Percentiles rank a stretch among this genome's conserved stretches.
Conservation (phyloP, 2,329 filamentous ascomycete species). For the Trichoderma sp. region DNA sequence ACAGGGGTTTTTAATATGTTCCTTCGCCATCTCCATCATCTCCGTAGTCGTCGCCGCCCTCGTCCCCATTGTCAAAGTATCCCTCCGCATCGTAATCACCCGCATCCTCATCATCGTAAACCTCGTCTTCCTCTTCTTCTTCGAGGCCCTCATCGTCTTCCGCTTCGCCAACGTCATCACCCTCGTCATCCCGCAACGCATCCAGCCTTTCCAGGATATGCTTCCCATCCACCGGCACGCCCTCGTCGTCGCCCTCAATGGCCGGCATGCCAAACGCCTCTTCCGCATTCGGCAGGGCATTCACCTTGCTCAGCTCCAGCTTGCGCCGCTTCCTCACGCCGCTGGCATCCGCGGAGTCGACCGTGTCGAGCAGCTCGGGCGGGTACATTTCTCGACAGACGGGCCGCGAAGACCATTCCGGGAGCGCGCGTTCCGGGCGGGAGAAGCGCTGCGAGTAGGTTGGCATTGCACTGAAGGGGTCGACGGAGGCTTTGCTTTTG, state of each 20-base stretch:
- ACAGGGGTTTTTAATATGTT: conserved; percentile 39
- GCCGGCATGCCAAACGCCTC: conserved; percentile 52
- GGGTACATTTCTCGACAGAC: conserved; percentile 60
- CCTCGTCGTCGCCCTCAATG: conserved; percentile 38
- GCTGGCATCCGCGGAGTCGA: conserved; percentile 47
- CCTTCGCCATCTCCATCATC: conserved; percentile 56
- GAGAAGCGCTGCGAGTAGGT: conserved; percentile 61
- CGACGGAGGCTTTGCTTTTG: conserved; percentile 58
- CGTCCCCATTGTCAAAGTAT: conserved; percentile 63
- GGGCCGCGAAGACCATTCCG: conserved; percentile 56
- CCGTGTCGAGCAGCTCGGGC: conserved; percentile 57
- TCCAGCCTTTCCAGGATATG: conserved; percentile 52
- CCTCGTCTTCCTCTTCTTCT: conserved; percentile 54
- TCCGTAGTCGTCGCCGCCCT: conserved; percentile 56
- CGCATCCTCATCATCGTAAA: conserved; percentile 61
- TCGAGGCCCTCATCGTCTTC: conserved; percentile 55
- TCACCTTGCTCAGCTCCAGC: conserved; percentile 53
- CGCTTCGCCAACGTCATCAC: conserved; percentile 52
- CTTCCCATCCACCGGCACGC: conserved; percentile 39
- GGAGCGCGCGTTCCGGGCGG: conserved; percentile 55
- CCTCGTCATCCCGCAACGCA: conserved; percentile 55
- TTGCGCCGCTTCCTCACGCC: conserved; percentile 49
- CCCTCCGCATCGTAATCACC: conserved; percentile 65
- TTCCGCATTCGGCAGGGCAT: conserved; percentile 54
- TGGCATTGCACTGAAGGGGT: conserved; percentile 63